Evolutionary conservation across 1,284 basidiomycete species (phyloP).

Genomic region (Cronartium quercuum): DNA sequence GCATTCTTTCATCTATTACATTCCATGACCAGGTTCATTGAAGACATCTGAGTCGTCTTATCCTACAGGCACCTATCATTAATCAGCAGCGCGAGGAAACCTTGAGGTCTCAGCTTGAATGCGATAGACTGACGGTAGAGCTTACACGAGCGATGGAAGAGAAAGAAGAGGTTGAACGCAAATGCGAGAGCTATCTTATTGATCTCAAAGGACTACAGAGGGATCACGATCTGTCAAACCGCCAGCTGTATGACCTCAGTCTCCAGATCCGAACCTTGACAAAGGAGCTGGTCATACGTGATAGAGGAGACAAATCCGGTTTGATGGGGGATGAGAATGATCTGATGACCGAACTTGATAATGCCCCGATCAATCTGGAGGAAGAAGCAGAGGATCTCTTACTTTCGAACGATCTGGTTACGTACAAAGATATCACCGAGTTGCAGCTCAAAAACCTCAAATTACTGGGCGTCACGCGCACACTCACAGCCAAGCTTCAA

Average conservation of each 20-base stretch:
- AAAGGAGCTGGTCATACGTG: conserved; percentile 68
- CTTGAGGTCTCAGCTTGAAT: conserved; percentile 68
- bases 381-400: conserved; percentile 62
- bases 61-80: conserved; percentile 70
- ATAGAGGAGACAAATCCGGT: conserved; percentile 46
- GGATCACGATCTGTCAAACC: conserved; percentile 57
- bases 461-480: conserved; percentile 72
- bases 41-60: background rate
- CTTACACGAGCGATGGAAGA: conserved; percentile 65
- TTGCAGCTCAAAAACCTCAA: conserved; percentile 87
- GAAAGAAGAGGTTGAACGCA: conserved; percentile 54
- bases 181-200: conserved; percentile 41
- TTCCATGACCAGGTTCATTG: background rate
- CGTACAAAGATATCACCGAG: conserved; percentile 71
- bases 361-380: conserved; percentile 52
- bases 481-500: conserved; percentile 50
- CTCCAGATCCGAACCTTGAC: conserved; percentile 74
- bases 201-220: conserved; percentile 42
- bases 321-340: conserved; percentile 54
- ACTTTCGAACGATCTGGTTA: conserved; percentile 81
- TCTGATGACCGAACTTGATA: conserved; percentile 50
- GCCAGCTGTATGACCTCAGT: conserved; percentile 72
- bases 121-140: conserved; percentile 69
- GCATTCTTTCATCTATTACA: conserved; percentile 2
- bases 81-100: conserved; percentile 80